phyloP scores from a whole-genome alignment of 2,329 filamentous ascomycete genomes.

The Fusarium euwallaceae region DNA sequence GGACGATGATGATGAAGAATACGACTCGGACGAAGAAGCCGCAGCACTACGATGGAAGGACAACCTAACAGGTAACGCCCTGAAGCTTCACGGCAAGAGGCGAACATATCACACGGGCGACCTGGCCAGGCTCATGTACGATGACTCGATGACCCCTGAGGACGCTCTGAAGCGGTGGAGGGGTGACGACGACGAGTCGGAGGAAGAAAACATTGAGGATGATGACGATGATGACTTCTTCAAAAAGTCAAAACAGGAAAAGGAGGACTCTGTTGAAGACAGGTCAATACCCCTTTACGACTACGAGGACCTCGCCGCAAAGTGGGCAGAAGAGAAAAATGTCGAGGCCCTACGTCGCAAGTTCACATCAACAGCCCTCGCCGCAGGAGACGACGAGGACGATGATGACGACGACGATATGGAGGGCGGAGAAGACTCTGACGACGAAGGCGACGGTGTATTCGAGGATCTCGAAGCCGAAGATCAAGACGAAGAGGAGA shows the following conservation, averaged over 20 bases:
- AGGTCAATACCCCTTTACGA: conserved; percentile 83
- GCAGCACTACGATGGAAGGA: conserved; percentile 88
- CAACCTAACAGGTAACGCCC: conserved; percentile 82
- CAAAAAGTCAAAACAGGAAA: conserved; percentile 72
- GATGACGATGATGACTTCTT: conserved; percentile 74
- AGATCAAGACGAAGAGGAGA: conserved; percentile 67
- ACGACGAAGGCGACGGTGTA: conserved; percentile 67
- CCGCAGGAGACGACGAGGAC: conserved; percentile 48
- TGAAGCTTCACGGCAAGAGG: conserved; percentile 76
- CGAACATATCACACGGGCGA: conserved; percentile 84
- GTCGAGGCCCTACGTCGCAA: conserved; percentile 79
- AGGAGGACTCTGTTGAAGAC: conserved; percentile 82
- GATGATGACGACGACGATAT: conserved; percentile 62
- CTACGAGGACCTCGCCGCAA: conserved; percentile 83
- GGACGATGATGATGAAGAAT: conserved; percentile 65
- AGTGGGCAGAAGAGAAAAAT: conserved; percentile 86
- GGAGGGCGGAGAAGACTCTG: conserved; percentile 68
- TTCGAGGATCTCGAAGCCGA: conserved; percentile 74
- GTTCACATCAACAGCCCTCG: conserved; percentile 78
- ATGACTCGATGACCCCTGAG: conserved; percentile 79
- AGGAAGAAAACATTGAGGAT: conserved; percentile 71
- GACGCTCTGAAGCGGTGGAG: conserved; percentile 86
- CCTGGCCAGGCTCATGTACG: conserved; percentile 89
- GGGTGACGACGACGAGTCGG: conserved; percentile 70
- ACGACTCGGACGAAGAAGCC: conserved; percentile 75